Conservation (phyloP, 2,329 filamentous ascomycete species). For the Parastagonospora nodorum region DNA sequence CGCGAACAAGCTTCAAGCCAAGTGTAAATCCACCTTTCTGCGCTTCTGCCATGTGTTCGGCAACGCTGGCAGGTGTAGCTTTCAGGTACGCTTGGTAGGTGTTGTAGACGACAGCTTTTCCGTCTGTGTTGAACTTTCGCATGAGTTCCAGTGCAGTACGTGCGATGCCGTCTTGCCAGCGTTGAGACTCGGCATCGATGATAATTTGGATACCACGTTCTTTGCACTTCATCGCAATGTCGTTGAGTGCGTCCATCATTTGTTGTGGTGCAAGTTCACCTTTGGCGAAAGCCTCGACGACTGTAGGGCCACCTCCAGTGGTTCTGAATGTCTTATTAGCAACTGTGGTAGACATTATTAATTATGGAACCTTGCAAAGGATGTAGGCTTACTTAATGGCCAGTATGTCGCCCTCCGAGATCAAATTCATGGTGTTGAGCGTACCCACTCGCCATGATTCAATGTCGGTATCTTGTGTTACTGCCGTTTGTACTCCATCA, state of each 20-base stretch:
- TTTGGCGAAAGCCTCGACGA: constrained; percentile 47
- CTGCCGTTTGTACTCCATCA: constrained; percentile 1
- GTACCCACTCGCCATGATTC: constrained; percentile 40
- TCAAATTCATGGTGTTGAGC: constrained; percentile 35
- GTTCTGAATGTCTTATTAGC: constrained; percentile 38
- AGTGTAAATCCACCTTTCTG: constrained; percentile 56
- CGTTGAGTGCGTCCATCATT: constrained; percentile 50
- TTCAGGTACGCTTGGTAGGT: constrained; percentile 65
- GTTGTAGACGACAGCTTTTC: constrained; percentile 68
- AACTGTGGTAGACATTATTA: not conserved
- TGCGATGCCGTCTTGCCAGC: constrained; percentile 49
- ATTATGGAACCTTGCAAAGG: no score
- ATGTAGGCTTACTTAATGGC: constrained; percentile 32
- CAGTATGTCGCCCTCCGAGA: constrained; percentile 37
- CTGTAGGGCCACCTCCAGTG: constrained; percentile 51
- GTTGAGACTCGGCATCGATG: constrained; percentile 55
- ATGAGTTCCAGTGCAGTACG: constrained; percentile 62
- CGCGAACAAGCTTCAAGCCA: constrained; percentile 62
- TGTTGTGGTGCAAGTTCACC: constrained; percentile 46
- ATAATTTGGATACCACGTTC: constrained; percentile 51
- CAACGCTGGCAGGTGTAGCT: constrained; percentile 49
- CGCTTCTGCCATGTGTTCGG: constrained; percentile 54
- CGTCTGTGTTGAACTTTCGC: constrained; percentile 59
- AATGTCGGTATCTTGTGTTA: constrained; percentile 37
- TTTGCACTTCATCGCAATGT: constrained; percentile 49